Evolutionary conservation across 345 rosid genomes (phyloP).

Genomic region (Camelina hispida): DNA sequence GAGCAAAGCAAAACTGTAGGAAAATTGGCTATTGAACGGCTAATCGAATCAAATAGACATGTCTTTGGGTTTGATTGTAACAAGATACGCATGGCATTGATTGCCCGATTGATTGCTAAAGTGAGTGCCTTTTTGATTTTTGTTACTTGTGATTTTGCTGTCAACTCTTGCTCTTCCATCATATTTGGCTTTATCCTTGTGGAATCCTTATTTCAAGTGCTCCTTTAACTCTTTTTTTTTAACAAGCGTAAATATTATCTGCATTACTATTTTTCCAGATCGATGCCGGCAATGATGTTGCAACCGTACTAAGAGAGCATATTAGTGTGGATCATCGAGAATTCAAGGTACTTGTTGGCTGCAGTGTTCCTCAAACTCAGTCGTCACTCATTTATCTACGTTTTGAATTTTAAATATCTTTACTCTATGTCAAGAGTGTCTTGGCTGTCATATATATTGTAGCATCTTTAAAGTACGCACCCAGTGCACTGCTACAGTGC

Average conservation of each 20-base stretch:
- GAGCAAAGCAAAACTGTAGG: conserved; percentile 59
- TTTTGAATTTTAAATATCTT: conserved; percentile 16
- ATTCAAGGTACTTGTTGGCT: conserved; percentile 64
- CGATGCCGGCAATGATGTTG: conserved; percentile 72
- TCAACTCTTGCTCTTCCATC: conserved; percentile 24
- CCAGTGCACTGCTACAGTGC: conserved; percentile 27
- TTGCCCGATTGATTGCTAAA: conserved; percentile 87
- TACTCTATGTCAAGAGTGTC: conserved; percentile 22
- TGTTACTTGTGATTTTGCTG: conserved; percentile 27
- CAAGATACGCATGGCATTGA: conserved; percentile 64
- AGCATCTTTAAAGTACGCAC: conserved; percentile 7
- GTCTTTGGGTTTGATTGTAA: conserved; percentile 57
- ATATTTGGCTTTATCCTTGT: conserved; percentile 14
- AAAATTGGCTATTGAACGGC: conserved; percentile 70
- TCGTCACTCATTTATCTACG: conserved; percentile 20
- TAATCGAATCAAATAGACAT: conserved; percentile 72
- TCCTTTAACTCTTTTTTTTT: conserved; percentile 1
- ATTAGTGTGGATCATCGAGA: conserved; percentile 70
- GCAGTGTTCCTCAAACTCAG: conserved; percentile 27
- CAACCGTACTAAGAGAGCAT: conserved; percentile 68
- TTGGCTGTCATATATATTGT: conserved; percentile 26
- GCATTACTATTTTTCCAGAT: conserved; percentile 56
- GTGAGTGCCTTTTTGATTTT: conserved; percentile 49
- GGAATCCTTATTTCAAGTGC: conserved; percentile 12
- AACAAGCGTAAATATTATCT: conserved; percentile 14